A percentile compares a stretch with the other conserved stretches of the same genome.
phyloP scores from a whole-genome alignment of 257 asterid genomes.

The Jacaranda mimosifolia region DNA sequence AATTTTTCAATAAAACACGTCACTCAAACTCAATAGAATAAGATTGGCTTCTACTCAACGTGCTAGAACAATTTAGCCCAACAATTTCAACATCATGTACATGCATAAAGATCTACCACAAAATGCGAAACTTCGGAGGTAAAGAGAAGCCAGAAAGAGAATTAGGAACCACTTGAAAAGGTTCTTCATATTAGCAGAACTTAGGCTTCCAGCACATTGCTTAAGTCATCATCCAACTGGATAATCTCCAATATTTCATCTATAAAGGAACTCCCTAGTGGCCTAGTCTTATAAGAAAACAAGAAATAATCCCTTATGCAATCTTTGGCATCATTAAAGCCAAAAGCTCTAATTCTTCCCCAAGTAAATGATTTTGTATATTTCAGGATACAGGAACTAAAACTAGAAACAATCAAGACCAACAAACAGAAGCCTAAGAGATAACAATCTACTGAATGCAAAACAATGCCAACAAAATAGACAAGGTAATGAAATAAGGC shows the following conservation, averaged over 20 bases:
- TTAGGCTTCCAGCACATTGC: not conserved
- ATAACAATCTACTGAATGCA: conserved; percentile 6
- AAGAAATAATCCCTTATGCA: not conserved
- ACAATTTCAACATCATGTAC: not conserved
- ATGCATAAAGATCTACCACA: not conserved
- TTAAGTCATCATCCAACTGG: no score
- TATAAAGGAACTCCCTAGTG: not conserved
- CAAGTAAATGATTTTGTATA: conserved; percentile 1
- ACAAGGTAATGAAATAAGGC: conserved; percentile 5
- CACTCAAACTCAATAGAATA: conserved; percentile 12
- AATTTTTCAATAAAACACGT: not conserved
- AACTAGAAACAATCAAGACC: conserved; percentile 18
- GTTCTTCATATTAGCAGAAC: conserved; percentile 9
- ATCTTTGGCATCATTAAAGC: conserved; percentile 7
- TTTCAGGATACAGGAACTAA: conserved; percentile 24
- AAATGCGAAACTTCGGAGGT: not conserved
- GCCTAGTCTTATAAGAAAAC: conserved; percentile 10
- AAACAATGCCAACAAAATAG: conserved; percentile 10
- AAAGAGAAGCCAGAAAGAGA: conserved; percentile 10
- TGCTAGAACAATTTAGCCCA: conserved; percentile 5
- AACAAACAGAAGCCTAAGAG: conserved; percentile 14
- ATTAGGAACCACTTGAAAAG: not conserved
- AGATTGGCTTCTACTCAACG: not conserved
- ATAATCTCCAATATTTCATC: not conserved
- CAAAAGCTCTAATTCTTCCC: conserved; percentile 11